Evolutionary conservation across 352 stramenopile species (phyloP).

Genomic region (Globisporangium okanoganense): DNA sequence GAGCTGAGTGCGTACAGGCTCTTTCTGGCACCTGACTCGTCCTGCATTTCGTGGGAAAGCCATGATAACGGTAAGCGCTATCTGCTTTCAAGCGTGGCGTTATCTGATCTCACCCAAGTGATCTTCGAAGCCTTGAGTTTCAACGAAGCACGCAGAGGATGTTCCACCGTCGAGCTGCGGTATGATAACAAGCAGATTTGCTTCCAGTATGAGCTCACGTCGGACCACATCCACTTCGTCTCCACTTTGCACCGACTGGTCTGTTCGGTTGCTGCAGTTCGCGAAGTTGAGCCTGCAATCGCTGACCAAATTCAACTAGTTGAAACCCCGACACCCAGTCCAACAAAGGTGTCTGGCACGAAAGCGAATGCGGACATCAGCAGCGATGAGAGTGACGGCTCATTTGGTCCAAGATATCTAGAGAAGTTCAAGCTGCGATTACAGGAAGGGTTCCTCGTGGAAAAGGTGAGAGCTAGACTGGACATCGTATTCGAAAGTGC

Average conservation of each 20-base stretch:
- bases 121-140: constrained; percentile 8
- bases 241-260: background rate
- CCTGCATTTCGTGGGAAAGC: constrained; percentile 14
- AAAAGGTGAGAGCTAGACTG: constrained; percentile 27
- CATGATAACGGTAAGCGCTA: constrained; percentile 8
- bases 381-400: constrained; percentile 15
- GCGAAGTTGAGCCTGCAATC: background rate
- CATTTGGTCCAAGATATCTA: constrained; percentile 12
- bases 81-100: constrained; percentile 17
- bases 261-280: constrained; percentile 1
- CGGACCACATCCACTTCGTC: constrained; percentile 8
- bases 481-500: background rate
- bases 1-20: constrained; percentile 8
- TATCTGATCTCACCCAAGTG: constrained; percentile 11
- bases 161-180: constrained; percentile 6
- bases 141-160: constrained; percentile 4
- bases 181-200: constrained; percentile 9
- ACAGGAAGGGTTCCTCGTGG: constrained; percentile 33
- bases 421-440: constrained; percentile 35
- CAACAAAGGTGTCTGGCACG: background rate
- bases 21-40: constrained; percentile 4
- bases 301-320: background rate
- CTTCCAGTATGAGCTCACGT: constrained; percentile 12
- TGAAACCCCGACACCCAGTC: background rate
- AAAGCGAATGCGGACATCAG: constrained; percentile 4